Base-by-base conservation (phyloP, 108 stramenopile species). In the Stephanodiscus triporus region DNA sequence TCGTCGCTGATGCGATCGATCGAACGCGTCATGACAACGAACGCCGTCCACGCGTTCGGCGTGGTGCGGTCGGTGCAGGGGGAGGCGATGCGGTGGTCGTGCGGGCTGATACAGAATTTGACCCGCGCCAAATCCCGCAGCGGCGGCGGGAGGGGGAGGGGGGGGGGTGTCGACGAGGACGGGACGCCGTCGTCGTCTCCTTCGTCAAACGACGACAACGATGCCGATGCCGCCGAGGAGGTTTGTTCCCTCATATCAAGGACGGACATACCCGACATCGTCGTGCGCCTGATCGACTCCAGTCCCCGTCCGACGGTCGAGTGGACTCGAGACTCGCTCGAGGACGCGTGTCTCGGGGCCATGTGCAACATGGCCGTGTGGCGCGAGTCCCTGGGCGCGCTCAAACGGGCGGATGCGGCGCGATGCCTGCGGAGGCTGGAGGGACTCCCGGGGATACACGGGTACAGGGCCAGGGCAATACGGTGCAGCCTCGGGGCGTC, bases 401-500 rank as follows among this genome's bases (percentile, higher is more conserved):
- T 80, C 17, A 34, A 45, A 20, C 27, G 59, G 2, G 66, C 71
- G 14, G 66, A 59, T 43, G 79, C 79, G 29, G 17, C 60, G 0
- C 61, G 36, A 1, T 64, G 36, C 23, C 37, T 75, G 14, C 66
- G 70, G 61, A 75, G 63, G 48, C 29, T 77, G 24, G 76, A 77
- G 55, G 76, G 68, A 45, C 61, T 51, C 43, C 63, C 75, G 30
- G 83, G 83, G 0, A 84, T 84, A 47, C 83, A 84, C 57, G 83
- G 75, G 6, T 81, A 81, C 56, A 69, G 83, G 27, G 83, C 83
- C 9, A 36, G 79, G 48, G 82, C 82, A 20, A 69, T 83, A 58
- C 66, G 77, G 10, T 78, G 78, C 16, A 54, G 76, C 50, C 56
- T 83, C 34, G 82, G 81, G 6, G 75, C 70, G n/a, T 30, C 76